Evolutionary conservation across 495 filamentous ascomycete species (phyloP), one percentile per base, ranked within the genome.

Genomic region (Penicillium mononematosum): DNA sequence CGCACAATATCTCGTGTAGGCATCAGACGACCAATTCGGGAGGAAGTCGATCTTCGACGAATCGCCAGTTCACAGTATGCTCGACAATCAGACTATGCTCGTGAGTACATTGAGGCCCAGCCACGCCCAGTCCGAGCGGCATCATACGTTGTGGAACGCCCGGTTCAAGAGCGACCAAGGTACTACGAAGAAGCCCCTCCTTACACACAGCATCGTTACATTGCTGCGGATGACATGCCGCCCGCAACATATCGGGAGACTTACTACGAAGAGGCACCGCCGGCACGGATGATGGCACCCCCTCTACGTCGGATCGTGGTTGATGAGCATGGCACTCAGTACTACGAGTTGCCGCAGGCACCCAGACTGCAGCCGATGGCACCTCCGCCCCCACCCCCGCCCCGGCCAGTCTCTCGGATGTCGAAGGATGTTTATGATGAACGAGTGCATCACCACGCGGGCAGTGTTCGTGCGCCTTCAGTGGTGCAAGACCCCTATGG

Each of bases 301-400:
- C 77, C 81, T 25, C 78, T 78, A 24, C 79, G 82, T 1, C 81
- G 88, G 47, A 83, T 90, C 55, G 71, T 90, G 44, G 72, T 91
- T 45, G 88, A 91, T 66, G 81, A 86, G 52, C 83, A 81, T 70
- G 88, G 88, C 22, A 84, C 84, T 55, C 79, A 88, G 63, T 92
- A 86, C 61, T 72, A 87, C 46, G 87, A 88, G 65, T 78, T 84
- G 7, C 65, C 81, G 19, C 70, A 81, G 20, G 68, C 73, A 16
- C 65, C 73, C 2, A 63, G 71, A 44, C 34, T 69, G 20, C 81
- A 82, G 38, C 68, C 75, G n/a, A 73, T 82, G 45, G 80, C 82
- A 19, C 81, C 81, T 25, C 75, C 81, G 16, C 81, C 81, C 20
- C 75, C 81, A 16, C 81, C 81, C 20, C 75, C 81, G n/a, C 65